Evolutionary conservation across 176 grass and related monocot species (phyloP).

Genomic region (Coix lacrymajobi): DNA sequence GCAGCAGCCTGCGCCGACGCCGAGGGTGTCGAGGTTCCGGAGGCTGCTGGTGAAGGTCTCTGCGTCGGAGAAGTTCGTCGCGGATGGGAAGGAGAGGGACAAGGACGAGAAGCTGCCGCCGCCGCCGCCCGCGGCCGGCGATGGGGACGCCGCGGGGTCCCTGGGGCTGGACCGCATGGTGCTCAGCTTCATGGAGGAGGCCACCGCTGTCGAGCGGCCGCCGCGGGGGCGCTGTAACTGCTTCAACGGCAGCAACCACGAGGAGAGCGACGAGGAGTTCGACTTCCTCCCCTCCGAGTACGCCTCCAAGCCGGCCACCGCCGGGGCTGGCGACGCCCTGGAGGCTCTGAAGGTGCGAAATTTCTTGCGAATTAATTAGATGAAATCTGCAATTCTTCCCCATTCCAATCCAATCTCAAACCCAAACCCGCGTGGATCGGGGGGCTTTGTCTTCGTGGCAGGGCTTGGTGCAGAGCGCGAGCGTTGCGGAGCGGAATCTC

Average conservation of each 20-base stretch:
- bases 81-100: conserved; percentile 43
- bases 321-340: conserved; percentile 36
- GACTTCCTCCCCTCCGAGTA: conserved; percentile 50
- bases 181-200: conserved; percentile 77
- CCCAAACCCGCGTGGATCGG: background rate
- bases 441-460: conserved; percentile 9
- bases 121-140: background rate
- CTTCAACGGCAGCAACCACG: conserved; percentile 80
- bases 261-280: conserved; percentile 68
- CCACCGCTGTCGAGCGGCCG: conserved; percentile 49
- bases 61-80: conserved; percentile 31
- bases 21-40: conserved; percentile 52
- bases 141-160: conserved; percentile 39
- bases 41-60: conserved; percentile 62
- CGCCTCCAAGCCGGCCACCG: background rate
- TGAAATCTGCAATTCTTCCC: background rate
- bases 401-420: background rate
- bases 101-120: conserved; percentile 35
- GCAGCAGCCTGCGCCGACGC: background rate
- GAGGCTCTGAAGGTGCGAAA: conserved; percentile 69
- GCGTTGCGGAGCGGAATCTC: conserved; percentile 75
- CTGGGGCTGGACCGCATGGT: conserved; percentile 79
- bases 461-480: conserved; percentile 70
- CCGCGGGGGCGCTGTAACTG: conserved; percentile 73
- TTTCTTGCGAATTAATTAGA: background rate